Conservation (phyloP, 1,139 yeast genomes). For the Oligophagozyma castellii region DNA sequence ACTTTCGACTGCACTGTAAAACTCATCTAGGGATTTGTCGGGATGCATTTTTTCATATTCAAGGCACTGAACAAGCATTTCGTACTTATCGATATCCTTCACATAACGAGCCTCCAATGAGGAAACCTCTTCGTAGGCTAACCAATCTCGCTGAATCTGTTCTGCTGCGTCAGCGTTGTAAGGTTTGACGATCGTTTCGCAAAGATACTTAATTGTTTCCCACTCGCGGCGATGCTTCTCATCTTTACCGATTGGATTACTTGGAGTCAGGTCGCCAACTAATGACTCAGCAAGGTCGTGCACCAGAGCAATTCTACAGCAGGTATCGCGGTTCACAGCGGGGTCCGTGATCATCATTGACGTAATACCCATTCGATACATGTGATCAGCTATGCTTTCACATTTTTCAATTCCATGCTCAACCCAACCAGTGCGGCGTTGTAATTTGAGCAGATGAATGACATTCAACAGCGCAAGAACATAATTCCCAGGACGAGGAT, state of each 20-base stretch:
- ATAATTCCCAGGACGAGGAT: constrained; percentile 33
- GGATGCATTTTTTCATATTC: constrained; percentile 62
- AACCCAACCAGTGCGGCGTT: constrained; percentile 89
- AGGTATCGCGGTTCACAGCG: constrained; percentile 33
- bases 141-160: constrained; percentile 66
- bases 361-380: constrained; percentile 90
- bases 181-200: constrained; percentile 40
- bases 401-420: constrained; percentile 52
- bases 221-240: constrained; percentile 76
- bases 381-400: constrained; percentile 82
- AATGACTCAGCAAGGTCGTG: constrained; percentile 92
- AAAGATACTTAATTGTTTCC: constrained; percentile 55
- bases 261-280: constrained; percentile 93
- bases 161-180: constrained; percentile 51
- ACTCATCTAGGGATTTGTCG: constrained; percentile 48
- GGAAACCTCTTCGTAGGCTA: constrained; percentile 79
- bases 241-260: constrained; percentile 51
- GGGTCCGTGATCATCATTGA: constrained; percentile 56
- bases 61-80: constrained; percentile 78
- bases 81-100: constrained; percentile 89
- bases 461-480: constrained; percentile 65
- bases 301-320: constrained; percentile 76
- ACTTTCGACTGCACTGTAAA: constrained; percentile 46
- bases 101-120: constrained; percentile 77
- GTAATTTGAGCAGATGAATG: constrained; percentile 60